Evolutionary conservation across 371 early-diverging fungal species (phyloP).

Genomic region (Lichtheimia ornata): DNA sequence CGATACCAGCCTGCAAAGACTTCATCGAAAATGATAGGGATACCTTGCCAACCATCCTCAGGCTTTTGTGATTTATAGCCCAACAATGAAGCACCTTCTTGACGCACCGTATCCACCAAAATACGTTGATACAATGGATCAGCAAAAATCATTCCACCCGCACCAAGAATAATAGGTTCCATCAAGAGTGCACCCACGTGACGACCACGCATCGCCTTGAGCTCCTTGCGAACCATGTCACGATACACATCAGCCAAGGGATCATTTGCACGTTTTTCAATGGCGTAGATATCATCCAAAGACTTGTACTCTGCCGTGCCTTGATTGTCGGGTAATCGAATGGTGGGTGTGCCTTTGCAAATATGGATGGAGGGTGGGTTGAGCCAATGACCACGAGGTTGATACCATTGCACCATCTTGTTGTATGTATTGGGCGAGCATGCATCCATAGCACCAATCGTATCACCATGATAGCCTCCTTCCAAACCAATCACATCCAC

Average conservation of each 20-base stretch:
- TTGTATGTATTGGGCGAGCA: conserved; percentile 79
- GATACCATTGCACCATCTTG: conserved; percentile 77
- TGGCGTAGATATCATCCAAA: conserved; percentile 36
- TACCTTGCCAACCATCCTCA: conserved; percentile 49
- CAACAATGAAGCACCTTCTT: conserved; percentile 45
- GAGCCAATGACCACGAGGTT: conserved; percentile 77
- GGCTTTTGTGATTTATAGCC: conserved; percentile 23
- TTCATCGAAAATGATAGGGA: conserved; percentile 85
- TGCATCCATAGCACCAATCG: conserved; percentile 85
- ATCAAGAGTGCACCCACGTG: conserved; percentile 77
- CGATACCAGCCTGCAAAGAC: conserved; percentile 84
- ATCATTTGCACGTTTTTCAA: conserved; percentile 24
- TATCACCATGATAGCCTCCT: conserved; percentile 86
- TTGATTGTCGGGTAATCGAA: conserved; percentile 34
- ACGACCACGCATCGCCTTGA: conserved; percentile 48
- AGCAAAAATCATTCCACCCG: conserved; percentile 85
- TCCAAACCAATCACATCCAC: conserved; percentile 71
- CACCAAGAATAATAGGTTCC: conserved; percentile 82
- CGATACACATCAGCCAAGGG: conserved; percentile 51
- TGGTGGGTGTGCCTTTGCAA: conserved; percentile 57
- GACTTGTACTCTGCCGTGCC: conserved; percentile 26
- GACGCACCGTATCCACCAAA: conserved; percentile 61
- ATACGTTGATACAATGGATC: conserved; percentile 80
- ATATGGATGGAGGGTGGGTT: conserved; percentile 69
- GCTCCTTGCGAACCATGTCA: conserved; percentile 45